Base-by-base conservation (phyloP, 257 asterid species). In the Salvia splendens region DNA sequence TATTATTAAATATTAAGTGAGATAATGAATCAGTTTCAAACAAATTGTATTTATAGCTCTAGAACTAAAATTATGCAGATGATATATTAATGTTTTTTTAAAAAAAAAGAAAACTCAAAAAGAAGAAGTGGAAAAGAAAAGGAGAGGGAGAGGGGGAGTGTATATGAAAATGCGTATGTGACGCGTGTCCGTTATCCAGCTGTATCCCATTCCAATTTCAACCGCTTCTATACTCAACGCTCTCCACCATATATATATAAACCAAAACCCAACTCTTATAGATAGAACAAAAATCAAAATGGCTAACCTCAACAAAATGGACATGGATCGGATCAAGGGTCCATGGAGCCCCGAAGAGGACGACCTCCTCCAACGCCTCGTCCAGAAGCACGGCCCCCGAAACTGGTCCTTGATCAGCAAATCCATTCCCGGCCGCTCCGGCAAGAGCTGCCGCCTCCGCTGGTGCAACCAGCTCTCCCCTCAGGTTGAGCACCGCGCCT, bases 401-500 rank as follows among this genome's bases (percentile, higher is more conserved):
- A 87, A 93, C 79, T 93, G 98, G 98, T 86, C 97, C n/a, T 67
- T 87, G 28, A 89, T 93, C 55, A 83, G 96, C 79, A 86, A 83
- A 77, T 82, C 95, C 1, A 90, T 93, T 3, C 87, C 95, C 2
- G 97, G 96, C 0, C 78, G 98, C 73, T 87, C 97, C 74, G 98
- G 97, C 0, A 93, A 93, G 73, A 86, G 95, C 36, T 93, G 98
- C 79, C 84, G 98, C 48, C 72, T 92, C 38, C 80, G 98, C 28
- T 92, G 98, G 98, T 92, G 98, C 77, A 92, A 92, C 82, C 98
- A 92, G 87, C 88, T 92, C 35, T 92, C 95, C 0, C 98, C 98
- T 0, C 95, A 89, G 68, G 98, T 92, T 12, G 92, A 92, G 78
- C 98, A 92, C 78, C 82, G 96, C 33, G 85, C 97, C 45, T 92